These are phyloP conservation scores for Penicilliopsis zonata DNA, from an alignment of 495 filamentous ascomycete species.

Conservation along the genomic window DNA sequence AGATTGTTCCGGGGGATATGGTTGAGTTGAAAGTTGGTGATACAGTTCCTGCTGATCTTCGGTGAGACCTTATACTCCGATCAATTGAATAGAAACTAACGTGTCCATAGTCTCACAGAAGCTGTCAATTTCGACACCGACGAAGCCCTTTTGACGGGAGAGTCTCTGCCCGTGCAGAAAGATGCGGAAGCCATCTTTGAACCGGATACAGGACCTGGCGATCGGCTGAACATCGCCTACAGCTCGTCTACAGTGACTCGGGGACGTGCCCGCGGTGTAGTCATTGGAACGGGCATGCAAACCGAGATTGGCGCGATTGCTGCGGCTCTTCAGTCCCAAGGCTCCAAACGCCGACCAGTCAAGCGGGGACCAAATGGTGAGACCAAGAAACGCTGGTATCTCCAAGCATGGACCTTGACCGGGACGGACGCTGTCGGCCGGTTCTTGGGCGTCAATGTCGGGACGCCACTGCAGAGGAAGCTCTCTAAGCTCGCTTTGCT, in stretches of 20 bases:
- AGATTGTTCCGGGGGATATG: slow-evolving; percentile 54
- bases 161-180: slow-evolving; percentile 62
- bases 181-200: slow-evolving; percentile 31
- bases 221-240: slow-evolving; percentile 60
- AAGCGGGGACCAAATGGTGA: slow-evolving; percentile 45
- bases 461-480: slow-evolving; percentile 57
- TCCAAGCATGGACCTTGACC: slow-evolving; percentile 57
- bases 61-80: slow-evolving; percentile 19
- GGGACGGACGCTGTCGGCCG: slow-evolving; percentile 51
- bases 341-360: slow-evolving; percentile 34
- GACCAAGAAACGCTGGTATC: slow-evolving; percentile 52
- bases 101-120: slow-evolving; percentile 38
- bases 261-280: slow-evolving; percentile 55
- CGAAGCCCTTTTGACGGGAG: slow-evolving; percentile 65
- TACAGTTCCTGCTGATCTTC: slow-evolving; percentile 63
- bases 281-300: slow-evolving; percentile 58
- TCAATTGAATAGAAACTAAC: slow-evolving; percentile 3
- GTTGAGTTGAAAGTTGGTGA: slow-evolving; percentile 72
- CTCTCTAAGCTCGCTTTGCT: slow-evolving; percentile 58
- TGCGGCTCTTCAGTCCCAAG: slow-evolving; percentile 40
- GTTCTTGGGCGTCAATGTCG: slow-evolving; percentile 60
- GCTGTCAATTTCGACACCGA: slow-evolving; percentile 63
- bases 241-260: slow-evolving; percentile 62
- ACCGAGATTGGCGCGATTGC: slow-evolving; percentile 67
- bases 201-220: slow-evolving; percentile 47